Conservation (phyloP, 2,329 filamentous ascomycete genomes). For the Leptographium galeiforme region DNA sequence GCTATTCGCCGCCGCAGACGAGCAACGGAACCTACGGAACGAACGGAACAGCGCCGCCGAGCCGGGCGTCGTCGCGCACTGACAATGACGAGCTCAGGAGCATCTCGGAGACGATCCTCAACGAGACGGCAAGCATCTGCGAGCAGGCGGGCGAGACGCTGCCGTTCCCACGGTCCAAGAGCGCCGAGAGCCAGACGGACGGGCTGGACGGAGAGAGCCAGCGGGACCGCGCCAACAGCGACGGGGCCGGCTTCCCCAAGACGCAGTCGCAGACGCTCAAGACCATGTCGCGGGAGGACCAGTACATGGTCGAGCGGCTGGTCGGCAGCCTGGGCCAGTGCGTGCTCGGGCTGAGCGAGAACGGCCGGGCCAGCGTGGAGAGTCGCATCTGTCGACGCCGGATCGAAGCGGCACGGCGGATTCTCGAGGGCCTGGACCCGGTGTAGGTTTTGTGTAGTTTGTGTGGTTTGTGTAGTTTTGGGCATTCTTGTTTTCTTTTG, state of each 20-base stretch:
- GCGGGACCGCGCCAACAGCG: not conserved
- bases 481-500: not conserved
- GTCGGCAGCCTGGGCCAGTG: constrained; percentile 47
- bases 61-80: not conserved
- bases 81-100: constrained; percentile 34
- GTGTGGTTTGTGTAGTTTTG: not conserved
- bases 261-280: constrained; percentile 24
- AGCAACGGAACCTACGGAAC: not conserved
- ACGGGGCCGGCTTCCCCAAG: not conserved
- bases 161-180: not conserved
- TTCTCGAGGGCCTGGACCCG: constrained; percentile 54
- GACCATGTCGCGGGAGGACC: constrained; percentile 40
- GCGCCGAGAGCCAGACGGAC: constrained; percentile 11
- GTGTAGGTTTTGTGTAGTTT: not conserved
- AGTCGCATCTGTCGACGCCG: constrained; percentile 53
- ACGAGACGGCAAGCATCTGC: constrained; percentile 30
- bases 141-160: constrained; percentile 15
- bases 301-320: constrained; percentile 44
- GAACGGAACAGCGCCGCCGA: not conserved
- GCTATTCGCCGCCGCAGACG: not conserved
- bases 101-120: constrained; percentile 34
- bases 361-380: constrained; percentile 40
- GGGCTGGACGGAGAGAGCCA: not conserved
- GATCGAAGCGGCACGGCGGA: constrained; percentile 59
- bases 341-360: constrained; percentile 43